Conservation (phyloP, 2,329 filamentous ascomycete genomes). For the Neopestalotiopsis rosae region DNA sequence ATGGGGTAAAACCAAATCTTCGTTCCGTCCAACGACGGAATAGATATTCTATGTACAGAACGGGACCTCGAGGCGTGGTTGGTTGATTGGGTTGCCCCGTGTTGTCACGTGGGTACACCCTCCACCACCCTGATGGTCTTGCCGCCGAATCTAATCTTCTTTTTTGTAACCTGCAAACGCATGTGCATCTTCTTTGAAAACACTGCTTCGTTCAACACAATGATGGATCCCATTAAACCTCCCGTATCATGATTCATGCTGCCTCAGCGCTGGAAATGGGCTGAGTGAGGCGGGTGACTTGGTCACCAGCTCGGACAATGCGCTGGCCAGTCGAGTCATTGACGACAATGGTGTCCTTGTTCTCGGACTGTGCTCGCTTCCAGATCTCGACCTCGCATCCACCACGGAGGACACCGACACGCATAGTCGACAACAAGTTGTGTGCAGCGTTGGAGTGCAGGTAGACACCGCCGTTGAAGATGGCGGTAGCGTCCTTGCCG, state of each 20-base stretch:
- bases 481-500: slow-evolving; percentile 71
- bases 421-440: slow-evolving; percentile 71
- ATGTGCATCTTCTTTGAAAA: not conserved
- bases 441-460: slow-evolving; percentile 71
- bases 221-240: not conserved
- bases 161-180: not conserved
- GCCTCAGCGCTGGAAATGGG: slow-evolving; percentile 75
- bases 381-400: slow-evolving; percentile 73
- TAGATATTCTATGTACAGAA: not conserved
- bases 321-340: slow-evolving; percentile 73
- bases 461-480: slow-evolving; percentile 74
- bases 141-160: slow-evolving; percentile 5
- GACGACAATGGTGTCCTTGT: slow-evolving; percentile 70
- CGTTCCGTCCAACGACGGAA: not conserved
- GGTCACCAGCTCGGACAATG: slow-evolving; percentile 75
- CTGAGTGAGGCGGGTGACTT: slow-evolving; percentile 76
- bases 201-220: slow-evolving; percentile 8
- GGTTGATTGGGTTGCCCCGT: not conserved
- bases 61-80: not conserved
- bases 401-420: slow-evolving; percentile 69
- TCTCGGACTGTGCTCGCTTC: slow-evolving; percentile 70
- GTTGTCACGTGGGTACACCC: not conserved
- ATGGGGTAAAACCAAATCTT: not conserved
- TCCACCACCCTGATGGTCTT: not conserved
- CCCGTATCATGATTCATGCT: slow-evolving; percentile 48